phyloP scores from a whole-genome alignment of 345 rosid species.

The Jatropha curcas region DNA sequence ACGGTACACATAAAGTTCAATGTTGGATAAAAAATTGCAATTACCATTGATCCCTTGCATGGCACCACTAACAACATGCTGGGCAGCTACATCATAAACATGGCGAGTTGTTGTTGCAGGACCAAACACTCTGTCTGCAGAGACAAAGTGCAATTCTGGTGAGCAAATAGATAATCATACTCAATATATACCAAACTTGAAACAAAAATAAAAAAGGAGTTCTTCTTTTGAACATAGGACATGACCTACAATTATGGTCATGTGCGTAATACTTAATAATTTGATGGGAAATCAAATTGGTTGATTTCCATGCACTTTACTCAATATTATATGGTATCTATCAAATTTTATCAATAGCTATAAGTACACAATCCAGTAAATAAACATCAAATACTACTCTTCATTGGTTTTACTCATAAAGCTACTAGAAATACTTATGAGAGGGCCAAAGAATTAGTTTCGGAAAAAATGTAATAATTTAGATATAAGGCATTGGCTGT shows the following conservation, averaged over 20 bases:
- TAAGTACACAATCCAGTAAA: not conserved
- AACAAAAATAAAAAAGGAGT: too few relatives aligned
- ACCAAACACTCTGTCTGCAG: slow-evolving; percentile 77
- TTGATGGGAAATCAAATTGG: not conserved
- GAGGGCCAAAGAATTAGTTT: not conserved
- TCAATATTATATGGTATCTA: not conserved
- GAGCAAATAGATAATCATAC: not conserved
- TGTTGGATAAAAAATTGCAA: not conserved
- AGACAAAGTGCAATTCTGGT: too few relatives aligned
- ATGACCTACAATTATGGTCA: not conserved
- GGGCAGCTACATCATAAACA: slow-evolving; percentile 83
- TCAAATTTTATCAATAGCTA: not conserved
- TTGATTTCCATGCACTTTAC: not conserved
- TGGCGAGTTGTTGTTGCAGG: slow-evolving; percentile 88
- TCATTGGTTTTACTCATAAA: not conserved
- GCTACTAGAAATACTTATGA: not conserved
- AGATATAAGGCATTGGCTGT: not conserved
- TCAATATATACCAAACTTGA: not conserved
- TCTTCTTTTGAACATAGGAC: not conserved
- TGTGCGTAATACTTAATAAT: not conserved
- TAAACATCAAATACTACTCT: not conserved
- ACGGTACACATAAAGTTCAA: not conserved
- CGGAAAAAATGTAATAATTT: not conserved
- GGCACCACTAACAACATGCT: slow-evolving; percentile 73
- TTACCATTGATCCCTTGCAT: slow-evolving; percentile 85